Evolutionary conservation across 257 asterid genomes (phyloP).

Genomic region (Solanum pinnatisectum): DNA sequence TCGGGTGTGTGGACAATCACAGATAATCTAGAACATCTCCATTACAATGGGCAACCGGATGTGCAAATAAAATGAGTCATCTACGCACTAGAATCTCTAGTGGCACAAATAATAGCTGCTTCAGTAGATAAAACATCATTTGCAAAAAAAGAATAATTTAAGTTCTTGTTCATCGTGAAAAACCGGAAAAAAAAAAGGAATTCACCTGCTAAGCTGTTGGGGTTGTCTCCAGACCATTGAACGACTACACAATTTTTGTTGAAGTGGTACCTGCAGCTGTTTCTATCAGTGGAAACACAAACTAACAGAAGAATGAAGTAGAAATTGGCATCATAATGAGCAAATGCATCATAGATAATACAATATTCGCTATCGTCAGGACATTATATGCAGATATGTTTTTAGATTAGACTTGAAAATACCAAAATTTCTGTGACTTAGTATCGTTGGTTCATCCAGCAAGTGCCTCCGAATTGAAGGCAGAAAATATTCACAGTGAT

Average conservation of each 20-base stretch:
- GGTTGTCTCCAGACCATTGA: slow-evolving; percentile 98
- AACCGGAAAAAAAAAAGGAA: neutral
- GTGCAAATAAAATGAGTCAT: neutral
- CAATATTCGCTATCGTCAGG: neutral
- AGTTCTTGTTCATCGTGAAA: neutral
- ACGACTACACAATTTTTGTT: slow-evolving; percentile 59
- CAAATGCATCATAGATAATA: neutral
- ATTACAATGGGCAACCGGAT: neutral
- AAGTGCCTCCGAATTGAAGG: neutral
- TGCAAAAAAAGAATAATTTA: neutral
- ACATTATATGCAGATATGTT: neutral
- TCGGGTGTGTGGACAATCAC: neutral
- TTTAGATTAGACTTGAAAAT: neutral
- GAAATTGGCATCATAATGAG: neutral
- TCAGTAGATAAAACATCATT: neutral
- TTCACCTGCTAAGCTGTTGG: slow-evolving; percentile 94
- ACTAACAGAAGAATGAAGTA: neutral
- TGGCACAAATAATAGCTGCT: neutral
- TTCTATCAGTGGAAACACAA: neutral
- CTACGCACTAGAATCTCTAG: neutral
- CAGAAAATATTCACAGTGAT: neutral
- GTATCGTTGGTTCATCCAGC: neutral
- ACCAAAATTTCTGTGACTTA: neutral
- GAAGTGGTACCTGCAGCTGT: slow-evolving; percentile 65
- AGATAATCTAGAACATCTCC: neutral